Evolutionary conservation across 2,329 filamentous ascomycete genomes (phyloP).

Genomic region (Trematosphaeria pertusa): DNA sequence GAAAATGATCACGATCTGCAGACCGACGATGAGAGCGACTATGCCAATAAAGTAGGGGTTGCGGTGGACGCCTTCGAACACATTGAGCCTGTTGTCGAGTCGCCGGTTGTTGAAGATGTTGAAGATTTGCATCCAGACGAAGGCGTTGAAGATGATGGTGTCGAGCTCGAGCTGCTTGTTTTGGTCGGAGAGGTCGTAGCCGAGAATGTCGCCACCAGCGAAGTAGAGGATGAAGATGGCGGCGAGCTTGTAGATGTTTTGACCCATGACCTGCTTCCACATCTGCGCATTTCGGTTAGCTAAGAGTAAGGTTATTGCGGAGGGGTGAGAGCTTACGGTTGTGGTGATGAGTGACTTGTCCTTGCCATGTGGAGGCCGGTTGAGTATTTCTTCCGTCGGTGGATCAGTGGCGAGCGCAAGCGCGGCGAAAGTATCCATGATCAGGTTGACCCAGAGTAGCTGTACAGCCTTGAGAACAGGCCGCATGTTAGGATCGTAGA

Average conservation of each 20-base stretch:
- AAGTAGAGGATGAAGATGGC: constrained; percentile 68
- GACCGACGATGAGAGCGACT: constrained; percentile 63
- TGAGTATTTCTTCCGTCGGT: constrained; percentile 93
- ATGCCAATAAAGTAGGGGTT: constrained; percentile 67
- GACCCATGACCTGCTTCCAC: constrained; percentile 72
- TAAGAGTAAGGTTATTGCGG: not conserved
- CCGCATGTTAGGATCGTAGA: constrained; percentile 80
- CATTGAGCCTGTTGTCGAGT: constrained; percentile 68
- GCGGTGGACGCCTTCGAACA: constrained; percentile 64
- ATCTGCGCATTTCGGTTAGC: constrained; percentile 44
- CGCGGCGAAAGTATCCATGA: constrained; percentile 93
- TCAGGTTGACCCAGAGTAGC: constrained; percentile 95
- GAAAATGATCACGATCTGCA: constrained; percentile 65
- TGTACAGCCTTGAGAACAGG: constrained; percentile 95
- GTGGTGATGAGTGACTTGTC: constrained; percentile 79
- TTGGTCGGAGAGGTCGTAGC: constrained; percentile 53
- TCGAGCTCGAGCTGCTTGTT: constrained; percentile 56
- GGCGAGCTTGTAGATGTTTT: constrained; percentile 66
- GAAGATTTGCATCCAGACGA: constrained; percentile 77
- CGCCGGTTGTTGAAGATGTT: constrained; percentile 72
- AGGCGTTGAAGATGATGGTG: constrained; percentile 73
- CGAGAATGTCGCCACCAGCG: constrained; percentile 63
- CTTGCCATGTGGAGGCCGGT: constrained; percentile 82
- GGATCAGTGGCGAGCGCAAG: constrained; percentile 97
- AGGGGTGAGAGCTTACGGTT: constrained; percentile 7